Evolutionary conservation across 305 asterid species (phyloP).

Genomic region (Fraxinus baroniana): DNA sequence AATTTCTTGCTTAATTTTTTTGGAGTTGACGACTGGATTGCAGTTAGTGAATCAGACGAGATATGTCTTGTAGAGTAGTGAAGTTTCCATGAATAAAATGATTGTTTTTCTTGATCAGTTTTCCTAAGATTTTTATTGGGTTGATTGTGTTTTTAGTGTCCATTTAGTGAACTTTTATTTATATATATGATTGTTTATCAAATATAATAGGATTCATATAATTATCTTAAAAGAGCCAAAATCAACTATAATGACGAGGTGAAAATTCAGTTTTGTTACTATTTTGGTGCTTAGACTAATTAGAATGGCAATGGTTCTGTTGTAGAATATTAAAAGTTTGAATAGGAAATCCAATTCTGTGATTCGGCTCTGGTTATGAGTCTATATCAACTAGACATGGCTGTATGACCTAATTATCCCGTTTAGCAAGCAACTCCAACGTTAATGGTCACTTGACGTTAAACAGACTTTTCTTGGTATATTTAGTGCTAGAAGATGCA

Average conservation of each 20-base stretch:
- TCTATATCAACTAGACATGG: not conserved
- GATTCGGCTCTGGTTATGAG: not conserved
- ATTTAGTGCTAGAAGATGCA: not conserved
- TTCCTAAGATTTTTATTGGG: not conserved
- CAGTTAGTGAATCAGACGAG: not conserved
- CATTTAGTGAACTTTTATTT: not conserved
- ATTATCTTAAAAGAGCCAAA: not conserved
- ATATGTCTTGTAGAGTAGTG: not conserved
- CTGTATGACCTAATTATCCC: not conserved
- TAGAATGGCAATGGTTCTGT: not conserved
- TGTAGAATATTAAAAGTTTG: not conserved
- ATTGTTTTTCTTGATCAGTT: not conserved
- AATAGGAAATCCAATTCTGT: conserved; percentile 1
- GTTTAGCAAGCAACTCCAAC: not conserved
- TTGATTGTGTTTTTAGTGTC: not conserved
- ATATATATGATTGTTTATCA: not conserved
- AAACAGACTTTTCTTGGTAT: not conserved
- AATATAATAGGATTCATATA: not conserved
- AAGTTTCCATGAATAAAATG: not conserved
- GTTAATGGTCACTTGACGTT: not conserved
- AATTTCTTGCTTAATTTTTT: not conserved
- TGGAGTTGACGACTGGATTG: not conserved
- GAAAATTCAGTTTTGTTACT: not conserved
- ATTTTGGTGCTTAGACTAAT: not conserved
- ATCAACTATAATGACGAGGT: not conserved